Base-by-base conservation (phyloP, 2,329 filamentous ascomycete species). In the Ceratocystis cubensis region DNA sequence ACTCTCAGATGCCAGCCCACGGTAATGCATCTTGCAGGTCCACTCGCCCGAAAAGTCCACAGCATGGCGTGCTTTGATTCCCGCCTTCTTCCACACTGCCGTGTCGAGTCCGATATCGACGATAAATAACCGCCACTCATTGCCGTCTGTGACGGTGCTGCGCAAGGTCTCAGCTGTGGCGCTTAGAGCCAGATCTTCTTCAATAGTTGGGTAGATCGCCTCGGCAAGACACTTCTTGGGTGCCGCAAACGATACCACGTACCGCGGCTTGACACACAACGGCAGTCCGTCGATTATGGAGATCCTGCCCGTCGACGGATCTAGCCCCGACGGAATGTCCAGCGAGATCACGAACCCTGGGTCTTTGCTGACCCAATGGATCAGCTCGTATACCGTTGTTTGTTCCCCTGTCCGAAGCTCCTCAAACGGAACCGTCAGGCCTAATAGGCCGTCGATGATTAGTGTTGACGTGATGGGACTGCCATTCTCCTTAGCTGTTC, bases 321-420 rank as follows among this genome's bases (percentile, higher is more conserved):
- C 91, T 63, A 96, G 85, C 4, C 94, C 94, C 0, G 89, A 93
- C 0, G 94, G 94, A 5, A 95, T 85, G 73, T 96, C 93, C n/a
- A 99, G 84, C 0, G 91, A 89, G 22, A 99, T 78, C 2, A 94
- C 87, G 67, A 87, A 86, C 0, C 91, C 86, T 70, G 91, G 89
- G 73, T 87, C 89, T 70, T 91, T 87, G 73, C 96, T 97, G 2
- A 91, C 88, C 91, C 92, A 97, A 69, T 91, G 88, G 72, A 96
- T 94, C 72, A 96, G 84, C 73, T 95, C 88, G 72, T 95, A 92
- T 0, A 91, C 89, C 0, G 88, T 88, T 2, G 87, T 86, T 73
- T 95, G 90, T 70, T 96, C 89, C 17, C 88, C 87, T 1, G 87
- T 88, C 45, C 90, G 84, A 33, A 97, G 80, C 71, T 95, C 91